Base-by-base conservation (phyloP, 2,329 filamentous ascomycete genomes). In the Diplodia corticola region DNA sequence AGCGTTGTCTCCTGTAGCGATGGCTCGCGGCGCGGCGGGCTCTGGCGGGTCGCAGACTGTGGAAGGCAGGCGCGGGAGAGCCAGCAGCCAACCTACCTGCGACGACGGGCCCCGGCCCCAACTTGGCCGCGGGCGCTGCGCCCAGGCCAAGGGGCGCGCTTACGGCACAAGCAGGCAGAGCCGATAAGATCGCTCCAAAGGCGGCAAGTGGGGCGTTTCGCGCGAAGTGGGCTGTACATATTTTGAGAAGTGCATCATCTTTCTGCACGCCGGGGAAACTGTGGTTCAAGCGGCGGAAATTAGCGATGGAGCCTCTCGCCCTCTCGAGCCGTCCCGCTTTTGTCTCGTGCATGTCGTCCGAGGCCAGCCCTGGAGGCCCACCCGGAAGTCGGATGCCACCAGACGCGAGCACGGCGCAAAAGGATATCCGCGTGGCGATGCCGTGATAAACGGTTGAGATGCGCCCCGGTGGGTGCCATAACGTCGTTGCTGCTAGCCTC, bases 191-290 rank as follows among this genome's bases (percentile, higher is more conserved):
- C 63, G 40, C 44, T 54, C 51, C 50, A 55, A 65, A 65, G 40
- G 50, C 54, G 53, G 63, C 46, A 65, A 57, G 63, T 65, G 63
- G 63, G 63, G 63, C 44, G 51, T 65, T 57, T 57, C 28, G 63
- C 61, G 61, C 61, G 49, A 64, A 64, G 61, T 64, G 61, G 61
- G 61, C 49, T 64, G 61, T 64, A 54, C 61, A 64, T 53, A 54
- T 51, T 40, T 37, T 46, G 28, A 28, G 26, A 54, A 64, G 33
- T 51, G 48, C 61, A 54, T 64, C 61, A 60, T 60, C 55, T 60
- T 60, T 60, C 55, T 60, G 55, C 55, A 60, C 55, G 55, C 55
- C 55, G 55, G 55, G 17, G 55, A 60, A 60, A 60, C 55, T 46
- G 55, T 60, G 55, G 55, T 40, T 17, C 33, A 24, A 24, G 33